Base-by-base conservation (phyloP, 805 yeast genomes). In the Pichia paraexigua region DNA sequence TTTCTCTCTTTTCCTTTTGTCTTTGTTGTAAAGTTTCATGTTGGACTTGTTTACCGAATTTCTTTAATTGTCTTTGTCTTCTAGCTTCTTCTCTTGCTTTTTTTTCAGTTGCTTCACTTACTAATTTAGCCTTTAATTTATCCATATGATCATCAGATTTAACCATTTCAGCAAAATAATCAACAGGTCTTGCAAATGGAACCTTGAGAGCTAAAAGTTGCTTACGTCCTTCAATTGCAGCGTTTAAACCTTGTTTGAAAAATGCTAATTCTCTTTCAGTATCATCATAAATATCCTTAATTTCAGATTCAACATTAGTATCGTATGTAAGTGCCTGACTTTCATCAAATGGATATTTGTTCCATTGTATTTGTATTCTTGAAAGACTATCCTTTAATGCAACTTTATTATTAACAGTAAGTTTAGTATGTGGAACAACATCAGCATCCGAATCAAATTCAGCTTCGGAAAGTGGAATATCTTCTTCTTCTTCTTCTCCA, bases 111-210 rank as follows among this genome's bases (percentile, higher is more conserved):
- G 79, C 82, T 66, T 89, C 97, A 57, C 80, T 77, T 43, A 90
- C 75, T 60, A 92, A 76, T 70, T 87, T 89, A 63, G 75, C 72
- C 75, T 88, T 90, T 64, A 94, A 78, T 70, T 82, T 87, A 64
- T 89, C 97, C 99, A 94, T 94, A 70, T 94, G 99, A 68, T 89
- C 97, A 69, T 94, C 99, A 50, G 91, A 84, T 73, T 94, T 94
- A 54, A 90, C 87, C 99, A 94, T 94, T 71, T 94, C 99, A 20
- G 99, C 99, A 72, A 94, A 94, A 69, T 88, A 94, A 67, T 94
- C 99, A 62, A 80, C 72, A 39, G 99, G 99, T 68, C 99, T 81
- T 28, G 95, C 76, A 67, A 94, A 94, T 54, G 97, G 89, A 32
- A 92, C 82, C 63, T 84, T 83, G 58, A 87, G 76, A 62, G 82